Conservation (phyloP, 306 rosid species). For the Rosa multiflora region DNA sequence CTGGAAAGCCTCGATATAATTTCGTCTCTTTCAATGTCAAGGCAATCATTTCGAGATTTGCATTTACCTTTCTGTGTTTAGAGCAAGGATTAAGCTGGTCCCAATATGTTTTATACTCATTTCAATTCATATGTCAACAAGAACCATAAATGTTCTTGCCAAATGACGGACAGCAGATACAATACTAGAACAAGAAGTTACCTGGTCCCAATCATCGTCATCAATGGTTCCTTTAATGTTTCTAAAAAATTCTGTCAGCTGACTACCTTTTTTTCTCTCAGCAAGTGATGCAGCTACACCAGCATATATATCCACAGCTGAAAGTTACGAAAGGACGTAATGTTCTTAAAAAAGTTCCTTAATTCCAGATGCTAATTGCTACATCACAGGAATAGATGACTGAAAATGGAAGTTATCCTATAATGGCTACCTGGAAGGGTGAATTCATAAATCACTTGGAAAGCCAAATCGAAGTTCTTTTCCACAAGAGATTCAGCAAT, state of each 20-base stretch:
- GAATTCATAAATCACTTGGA: slow-evolving; percentile 90
- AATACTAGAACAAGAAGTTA: slow-evolving; percentile 28
- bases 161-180: not conserved
- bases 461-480: slow-evolving; percentile 93
- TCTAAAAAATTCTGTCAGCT: slow-evolving; percentile 88
- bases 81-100: not conserved
- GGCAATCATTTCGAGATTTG: not conserved
- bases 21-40: not conserved
- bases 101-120: not conserved
- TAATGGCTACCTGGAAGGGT: slow-evolving; percentile 72
- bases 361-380: slow-evolving; percentile 11
- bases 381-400: slow-evolving; percentile 2
- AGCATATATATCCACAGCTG: slow-evolving; percentile 97
- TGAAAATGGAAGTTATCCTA: slow-evolving; percentile 17
- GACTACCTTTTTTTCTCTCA: slow-evolving; percentile 88
- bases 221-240: slow-evolving; percentile 94
- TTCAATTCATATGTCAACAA: not conserved
- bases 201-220: slow-evolving; percentile 99
- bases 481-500: slow-evolving; percentile 94
- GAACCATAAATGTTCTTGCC: not conserved
- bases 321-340: slow-evolving; percentile 31
- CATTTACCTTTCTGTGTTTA: not conserved
- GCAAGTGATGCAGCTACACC: slow-evolving; percentile 96
- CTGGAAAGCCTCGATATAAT: not conserved
- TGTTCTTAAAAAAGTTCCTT: slow-evolving; percentile 10